Evolutionary conservation across 495 filamentous ascomycete species (phyloP).

Genomic region (Daldinia concentrica): DNA sequence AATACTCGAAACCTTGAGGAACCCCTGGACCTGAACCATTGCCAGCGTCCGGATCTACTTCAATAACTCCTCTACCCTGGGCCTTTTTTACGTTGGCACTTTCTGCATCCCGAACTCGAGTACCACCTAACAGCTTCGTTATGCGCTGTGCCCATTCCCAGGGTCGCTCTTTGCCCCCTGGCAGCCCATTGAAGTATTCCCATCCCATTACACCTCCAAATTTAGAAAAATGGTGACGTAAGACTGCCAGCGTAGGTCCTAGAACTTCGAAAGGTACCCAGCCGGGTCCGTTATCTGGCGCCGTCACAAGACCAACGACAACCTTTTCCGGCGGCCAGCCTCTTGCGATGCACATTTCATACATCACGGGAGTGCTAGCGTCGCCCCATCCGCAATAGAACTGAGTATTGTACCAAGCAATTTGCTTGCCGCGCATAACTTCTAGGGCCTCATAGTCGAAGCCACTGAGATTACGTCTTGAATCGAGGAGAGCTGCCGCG

Average conservation of each 20-base stretch:
- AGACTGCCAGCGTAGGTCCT: slow-evolving; percentile 54
- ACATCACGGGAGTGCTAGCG: slow-evolving; percentile 66
- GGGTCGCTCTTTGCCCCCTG: slow-evolving; percentile 65
- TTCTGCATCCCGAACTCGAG: slow-evolving; percentile 22
- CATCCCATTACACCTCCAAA: slow-evolving; percentile 89
- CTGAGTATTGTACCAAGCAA: slow-evolving; percentile 84
- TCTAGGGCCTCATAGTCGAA: slow-evolving; percentile 78
- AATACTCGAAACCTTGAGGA: slow-evolving; percentile 37
- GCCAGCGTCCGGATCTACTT: slow-evolving; percentile 31
- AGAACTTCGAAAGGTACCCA: slow-evolving; percentile 50
- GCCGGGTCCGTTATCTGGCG: slow-evolving; percentile 69
- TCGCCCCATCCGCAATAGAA: slow-evolving; percentile 87
- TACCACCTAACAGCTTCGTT: slow-evolving; percentile 59
- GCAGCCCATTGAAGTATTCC: slow-evolving; percentile 82
- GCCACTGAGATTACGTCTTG: slow-evolving; percentile 69
- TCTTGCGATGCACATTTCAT: slow-evolving; percentile 67
- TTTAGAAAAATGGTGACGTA: slow-evolving; percentile 61
- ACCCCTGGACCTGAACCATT: slow-evolving; percentile 12
- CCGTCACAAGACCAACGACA: slow-evolving; percentile 77
- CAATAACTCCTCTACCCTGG: background rate
- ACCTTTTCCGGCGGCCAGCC: slow-evolving; percentile 74
- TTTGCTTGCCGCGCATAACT: slow-evolving; percentile 52
- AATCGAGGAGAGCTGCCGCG: slow-evolving; percentile 70
- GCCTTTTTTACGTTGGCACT: background rate
- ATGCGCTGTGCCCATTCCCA: slow-evolving; percentile 77